These are phyloP conservation scores for Fusarium robinianum DNA, from an alignment of 2,329 filamentous ascomycete species.

Conservation along the genomic window DNA sequence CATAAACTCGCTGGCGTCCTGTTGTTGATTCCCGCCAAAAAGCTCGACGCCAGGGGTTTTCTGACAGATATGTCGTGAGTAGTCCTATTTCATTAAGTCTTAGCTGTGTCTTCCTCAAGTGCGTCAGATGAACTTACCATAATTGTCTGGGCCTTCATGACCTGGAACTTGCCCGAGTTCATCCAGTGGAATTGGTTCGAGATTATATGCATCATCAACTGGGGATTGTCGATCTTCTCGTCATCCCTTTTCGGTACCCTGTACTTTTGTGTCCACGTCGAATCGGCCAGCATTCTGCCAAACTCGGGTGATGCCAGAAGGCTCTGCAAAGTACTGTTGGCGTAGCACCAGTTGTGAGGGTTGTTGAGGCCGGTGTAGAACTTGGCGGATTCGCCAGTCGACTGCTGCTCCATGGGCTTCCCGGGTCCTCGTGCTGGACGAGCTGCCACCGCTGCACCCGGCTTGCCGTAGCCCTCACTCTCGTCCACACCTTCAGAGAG, in stretches of 20 bases:
- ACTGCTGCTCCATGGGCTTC: slow-evolving; percentile 49
- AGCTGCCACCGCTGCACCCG: slow-evolving; percentile 46
- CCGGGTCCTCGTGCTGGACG: slow-evolving; percentile 45
- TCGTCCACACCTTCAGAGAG: slow-evolving; percentile 54
- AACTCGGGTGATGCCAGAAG: slow-evolving; percentile 75
- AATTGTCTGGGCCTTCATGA: slow-evolving; percentile 59
- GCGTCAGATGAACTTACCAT: slow-evolving; percentile 52
- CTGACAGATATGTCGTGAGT: slow-evolving; percentile 50
- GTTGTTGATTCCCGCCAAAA: slow-evolving; percentile 77
- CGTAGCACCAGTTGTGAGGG: slow-evolving; percentile 84
- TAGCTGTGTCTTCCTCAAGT: slow-evolving; percentile 26
- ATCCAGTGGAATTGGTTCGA: slow-evolving; percentile 64
- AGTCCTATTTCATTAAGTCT: slow-evolving; percentile 52
- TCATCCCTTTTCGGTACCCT: slow-evolving; percentile 69
- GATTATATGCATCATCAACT: slow-evolving; percentile 63
- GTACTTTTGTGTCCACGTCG: slow-evolving; percentile 64
- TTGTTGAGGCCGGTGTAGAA: slow-evolving; percentile 72
- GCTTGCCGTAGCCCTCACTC: slow-evolving; percentile 43
- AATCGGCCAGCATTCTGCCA: slow-evolving; percentile 64
- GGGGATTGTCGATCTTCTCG: slow-evolving; percentile 56
- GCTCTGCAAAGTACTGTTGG: slow-evolving; percentile 88
- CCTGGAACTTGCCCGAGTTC: slow-evolving; percentile 52
- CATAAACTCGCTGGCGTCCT: slow-evolving; percentile 91
- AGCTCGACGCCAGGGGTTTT: slow-evolving; percentile 39
- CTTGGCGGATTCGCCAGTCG: slow-evolving; percentile 45